Percentiles rank a stretch among this genome's conserved stretches.
Conservation (phyloP, 345 rosid genomes). For the Murraya paniculata region DNA sequence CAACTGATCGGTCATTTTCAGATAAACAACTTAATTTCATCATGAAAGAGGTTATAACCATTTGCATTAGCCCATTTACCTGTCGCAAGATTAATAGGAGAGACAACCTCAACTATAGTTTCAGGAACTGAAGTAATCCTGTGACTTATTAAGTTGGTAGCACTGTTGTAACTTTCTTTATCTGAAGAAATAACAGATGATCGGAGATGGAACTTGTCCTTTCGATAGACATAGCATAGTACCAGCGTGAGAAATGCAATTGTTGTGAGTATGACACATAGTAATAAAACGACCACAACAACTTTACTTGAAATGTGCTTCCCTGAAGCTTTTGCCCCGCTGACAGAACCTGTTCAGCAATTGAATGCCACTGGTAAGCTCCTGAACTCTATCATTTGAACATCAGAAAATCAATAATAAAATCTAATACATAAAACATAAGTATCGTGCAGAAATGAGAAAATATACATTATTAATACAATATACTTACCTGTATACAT, state of each 20-base stretch:
- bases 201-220: conserved; percentile 42
- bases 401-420: neutral
- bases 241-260: conserved; percentile 65
- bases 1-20: neutral
- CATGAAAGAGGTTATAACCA: neutral
- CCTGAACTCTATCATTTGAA: conserved; percentile 6
- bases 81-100: conserved; percentile 33
- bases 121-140: conserved; percentile 47
- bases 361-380: conserved; percentile 15
- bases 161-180: conserved; percentile 78
- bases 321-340: conserved; percentile 31
- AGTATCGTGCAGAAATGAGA: neutral
- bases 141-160: conserved; percentile 62
- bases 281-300: conserved; percentile 49
- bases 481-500: neutral
- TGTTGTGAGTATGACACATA: conserved; percentile 62
- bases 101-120: conserved; percentile 33
- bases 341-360: conserved; percentile 49
- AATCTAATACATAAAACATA: neutral
- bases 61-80: conserved; percentile 30
- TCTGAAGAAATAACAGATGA: conserved; percentile 56
- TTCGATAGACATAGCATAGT: conserved; percentile 51
- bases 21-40: neutral
- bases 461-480: neutral
- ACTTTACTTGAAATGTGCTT: conserved; percentile 52